Base-by-base conservation (phyloP, 108 stramenopile species). In the Mayamaea pseudoterrestris region DNA sequence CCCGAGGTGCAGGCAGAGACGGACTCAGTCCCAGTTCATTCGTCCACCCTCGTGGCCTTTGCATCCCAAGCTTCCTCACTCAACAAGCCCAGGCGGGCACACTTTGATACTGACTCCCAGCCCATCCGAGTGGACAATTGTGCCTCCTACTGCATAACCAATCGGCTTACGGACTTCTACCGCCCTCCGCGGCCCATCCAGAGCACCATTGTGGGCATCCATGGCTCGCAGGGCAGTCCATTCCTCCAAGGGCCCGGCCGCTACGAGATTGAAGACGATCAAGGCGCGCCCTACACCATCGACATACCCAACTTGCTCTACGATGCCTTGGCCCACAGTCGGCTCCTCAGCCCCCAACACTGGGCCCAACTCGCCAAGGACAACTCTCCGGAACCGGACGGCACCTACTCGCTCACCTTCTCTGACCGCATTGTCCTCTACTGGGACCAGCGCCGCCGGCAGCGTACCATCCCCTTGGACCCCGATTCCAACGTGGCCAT, bases 311-410 rank as follows among this genome's bases (percentile, higher is more conserved):
- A 69, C 47, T 54, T 63, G 0, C 50, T 50, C 37, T 69, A 58
- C 31, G 29, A 64, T 4, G 63, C 66, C 12, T 24, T 34, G 5
- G 9, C 47, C 6, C 31, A 27, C 3, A 22, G 35, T 5, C 39
- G 55, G 27, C 66, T 74, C 18, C 29, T 74, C 9, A 56, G 53
- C 20, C 67, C 60, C 2, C 63, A 68, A 42, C 63, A 74, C 55
- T 73, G 65, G 65, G 61, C 66, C 2, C 47, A 68, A 31, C 34
- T 35, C 3, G 32, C n/a, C 20, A 35, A 17, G 23, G 22, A 37
- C 9, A 28, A 5, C 2, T 49, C n/a, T 3, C 44, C 27, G 2
- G 9, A 2, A 3, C 29, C 17, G 2, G n/a, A n/a, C n/a, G 53
- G 53, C 14, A 39, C 40, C 1, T 14, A 28, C 2, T 17, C 20